phyloP scores from a whole-genome alignment of 352 stramenopile genomes.

The Chrysophaeum taylorii region DNA sequence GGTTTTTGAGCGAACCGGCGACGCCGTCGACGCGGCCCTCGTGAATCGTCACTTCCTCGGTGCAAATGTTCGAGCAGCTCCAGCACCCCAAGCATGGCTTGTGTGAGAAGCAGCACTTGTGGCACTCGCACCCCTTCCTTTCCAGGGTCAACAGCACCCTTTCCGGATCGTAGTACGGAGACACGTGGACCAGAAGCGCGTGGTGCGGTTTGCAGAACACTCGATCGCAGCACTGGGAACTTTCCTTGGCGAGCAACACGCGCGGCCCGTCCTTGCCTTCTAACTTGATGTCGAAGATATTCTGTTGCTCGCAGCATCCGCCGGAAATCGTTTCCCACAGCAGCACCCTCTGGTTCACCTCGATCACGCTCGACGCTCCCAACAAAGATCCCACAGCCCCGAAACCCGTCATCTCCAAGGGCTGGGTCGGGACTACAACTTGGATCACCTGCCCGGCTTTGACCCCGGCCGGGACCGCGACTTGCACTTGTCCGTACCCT shows the following conservation, averaged over 20 bases:
- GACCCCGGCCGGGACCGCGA: neutral
- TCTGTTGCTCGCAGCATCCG: conserved; percentile 23
- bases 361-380: conserved; percentile 9
- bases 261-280: conserved; percentile 10
- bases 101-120: conserved; percentile 13
- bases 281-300: conserved; percentile 21
- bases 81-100: conserved; percentile 20
- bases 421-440: neutral
- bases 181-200: conserved; percentile 10
- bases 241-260: conserved; percentile 17
- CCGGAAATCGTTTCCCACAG: conserved; percentile 11
- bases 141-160: conserved; percentile 15
- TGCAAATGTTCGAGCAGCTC: conserved; percentile 16
- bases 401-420: neutral
- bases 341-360: conserved; percentile 16
- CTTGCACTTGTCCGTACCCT: neutral
- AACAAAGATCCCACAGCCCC: neutral
- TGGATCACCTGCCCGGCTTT: neutral
- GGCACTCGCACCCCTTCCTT: conserved; percentile 17
- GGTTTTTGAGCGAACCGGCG: conserved; percentile 14
- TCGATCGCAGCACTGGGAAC: conserved; percentile 15
- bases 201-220: conserved; percentile 25
- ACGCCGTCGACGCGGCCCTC: conserved; percentile 16
- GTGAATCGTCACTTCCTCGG: conserved; percentile 19
- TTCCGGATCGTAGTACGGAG: neutral